Evolutionary conservation across 805 yeast species (phyloP).

Genomic region (Starmerella floricola): DNA sequence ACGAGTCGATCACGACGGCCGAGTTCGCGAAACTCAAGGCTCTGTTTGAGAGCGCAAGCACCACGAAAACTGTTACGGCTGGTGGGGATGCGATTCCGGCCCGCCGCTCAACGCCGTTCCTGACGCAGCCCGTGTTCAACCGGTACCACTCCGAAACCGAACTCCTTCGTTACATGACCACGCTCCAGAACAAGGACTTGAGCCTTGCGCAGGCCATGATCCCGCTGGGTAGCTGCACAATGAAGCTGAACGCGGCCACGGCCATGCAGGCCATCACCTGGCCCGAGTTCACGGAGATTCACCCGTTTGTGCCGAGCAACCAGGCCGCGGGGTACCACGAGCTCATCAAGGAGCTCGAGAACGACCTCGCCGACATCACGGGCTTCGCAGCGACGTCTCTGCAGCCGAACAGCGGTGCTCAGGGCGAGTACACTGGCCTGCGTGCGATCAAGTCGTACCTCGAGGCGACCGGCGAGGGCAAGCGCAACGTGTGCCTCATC

Average conservation of each 20-base stretch:
- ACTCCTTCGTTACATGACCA: constrained; percentile 79
- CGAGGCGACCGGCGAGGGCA: constrained; percentile 52
- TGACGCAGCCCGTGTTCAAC: constrained; percentile 70
- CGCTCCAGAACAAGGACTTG: constrained; percentile 73
- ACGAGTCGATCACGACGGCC: constrained; percentile 62
- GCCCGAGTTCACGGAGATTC: constrained; percentile 81
- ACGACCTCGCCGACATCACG: constrained; percentile 79
- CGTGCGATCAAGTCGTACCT: constrained; percentile 73
- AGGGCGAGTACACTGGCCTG: constrained; percentile 93
- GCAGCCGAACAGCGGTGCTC: constrained; percentile 98
- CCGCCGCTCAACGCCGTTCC: constrained; percentile 27
- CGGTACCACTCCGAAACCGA: constrained; percentile 88
- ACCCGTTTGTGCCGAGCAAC: constrained; percentile 82
- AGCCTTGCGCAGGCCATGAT: constrained; percentile 95
- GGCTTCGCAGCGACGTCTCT: constrained; percentile 84
- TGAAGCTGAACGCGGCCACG: constrained; percentile 92
- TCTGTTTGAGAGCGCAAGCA: constrained; percentile 43
- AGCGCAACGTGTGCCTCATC: constrained; percentile 78
- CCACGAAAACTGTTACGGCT: too few species aligned
- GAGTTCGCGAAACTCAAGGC: constrained; percentile 50
- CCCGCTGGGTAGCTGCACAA: constrained; percentile 94
- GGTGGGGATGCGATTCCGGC: too few species aligned
- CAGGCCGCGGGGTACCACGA: constrained; percentile 84
- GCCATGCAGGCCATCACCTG: constrained; percentile 90
- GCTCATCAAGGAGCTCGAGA: constrained; percentile 62